These are phyloP conservation scores for Dionaea muscipula DNA, from an alignment of 179 eudicot genomes.

Conservation along the genomic window DNA sequence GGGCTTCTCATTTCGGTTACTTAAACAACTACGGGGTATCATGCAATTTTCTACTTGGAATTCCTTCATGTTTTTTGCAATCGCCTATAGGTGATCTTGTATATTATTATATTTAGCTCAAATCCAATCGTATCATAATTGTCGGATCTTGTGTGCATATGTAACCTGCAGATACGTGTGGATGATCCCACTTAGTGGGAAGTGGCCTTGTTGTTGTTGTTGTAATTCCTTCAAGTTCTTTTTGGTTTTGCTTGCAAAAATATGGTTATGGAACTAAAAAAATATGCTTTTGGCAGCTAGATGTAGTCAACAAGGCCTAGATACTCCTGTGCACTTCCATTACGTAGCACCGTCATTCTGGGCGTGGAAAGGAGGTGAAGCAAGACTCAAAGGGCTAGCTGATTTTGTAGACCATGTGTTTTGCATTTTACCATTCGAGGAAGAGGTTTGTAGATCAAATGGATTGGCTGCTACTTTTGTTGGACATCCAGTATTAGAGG, in stretches of 20 bases:
- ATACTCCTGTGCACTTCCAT: constrained; percentile 61
- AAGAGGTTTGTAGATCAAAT: constrained; percentile 50
- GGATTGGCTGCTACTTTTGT: constrained; percentile 80
- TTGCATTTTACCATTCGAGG: constrained; percentile 89
- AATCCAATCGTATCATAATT: too few species aligned
- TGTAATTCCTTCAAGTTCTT: constrained; percentile 6
- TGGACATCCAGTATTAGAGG: constrained; percentile 85
- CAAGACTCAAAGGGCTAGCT: constrained; percentile 60
- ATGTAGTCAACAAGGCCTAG: constrained; percentile 29
- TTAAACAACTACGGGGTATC: constrained; percentile 64
- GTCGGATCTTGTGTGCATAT: too few species aligned
- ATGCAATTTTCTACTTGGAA: constrained; percentile 3
- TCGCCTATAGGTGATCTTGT: too few species aligned
- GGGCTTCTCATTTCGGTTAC: constrained; percentile 83
- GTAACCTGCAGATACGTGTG: too few species aligned
- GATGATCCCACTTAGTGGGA: too few species aligned
- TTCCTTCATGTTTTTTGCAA: constrained; percentile 12
- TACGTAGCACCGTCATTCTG: constrained; percentile 96
- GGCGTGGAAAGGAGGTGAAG: constrained; percentile 99
- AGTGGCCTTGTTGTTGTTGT: too few species aligned
- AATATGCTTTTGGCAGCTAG: constrained; percentile 54
- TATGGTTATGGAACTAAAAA: constrained; percentile 25
- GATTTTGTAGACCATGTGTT: constrained; percentile 70
- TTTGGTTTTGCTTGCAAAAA: constrained; percentile 16
- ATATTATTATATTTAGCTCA: too few species aligned